These are phyloP conservation scores for Mucor irregularis DNA, from an alignment of 371 early-diverging fungal genomes.

Conservation along the genomic window DNA sequence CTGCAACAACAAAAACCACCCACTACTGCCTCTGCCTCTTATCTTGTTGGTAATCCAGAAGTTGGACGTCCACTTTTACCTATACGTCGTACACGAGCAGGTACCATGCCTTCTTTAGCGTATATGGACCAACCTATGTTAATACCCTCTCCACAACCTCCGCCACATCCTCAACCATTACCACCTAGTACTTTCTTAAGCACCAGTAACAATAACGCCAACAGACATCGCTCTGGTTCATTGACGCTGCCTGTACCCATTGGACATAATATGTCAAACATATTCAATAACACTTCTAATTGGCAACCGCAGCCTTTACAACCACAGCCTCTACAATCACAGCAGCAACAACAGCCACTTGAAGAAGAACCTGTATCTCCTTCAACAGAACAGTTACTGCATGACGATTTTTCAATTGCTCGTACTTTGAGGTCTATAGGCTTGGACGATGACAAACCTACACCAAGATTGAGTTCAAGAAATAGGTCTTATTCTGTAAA, in stretches of 20 bases:
- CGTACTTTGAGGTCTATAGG: conserved; percentile 76
- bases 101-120: conserved; percentile 71
- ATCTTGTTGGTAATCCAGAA: background rate
- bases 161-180: background rate
- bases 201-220: conserved; percentile 1
- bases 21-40: background rate
- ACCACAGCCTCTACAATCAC: no score
- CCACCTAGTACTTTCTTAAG: background rate
- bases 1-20: background rate
- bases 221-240: conserved; percentile 59
- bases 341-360: no score
- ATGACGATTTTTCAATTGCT: conserved; percentile 61
- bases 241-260: conserved; percentile 60
- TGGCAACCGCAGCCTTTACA: no score
- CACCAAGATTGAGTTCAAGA: conserved; percentile 23
- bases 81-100: conserved; percentile 68
- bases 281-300: no score
- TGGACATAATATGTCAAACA: conserved; percentile 31
- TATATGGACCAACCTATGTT: conserved; percentile 32
- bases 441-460: conserved; percentile 62
- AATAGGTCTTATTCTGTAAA: conserved; percentile 71
- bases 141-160: background rate
- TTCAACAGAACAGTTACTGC: conserved; percentile 53
- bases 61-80: conserved; percentile 10
- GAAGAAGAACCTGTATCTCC: conserved; percentile 47